Conservation (phyloP, 495 filamentous ascomycete species). For the Hypomontagnella monticulosa region DNA sequence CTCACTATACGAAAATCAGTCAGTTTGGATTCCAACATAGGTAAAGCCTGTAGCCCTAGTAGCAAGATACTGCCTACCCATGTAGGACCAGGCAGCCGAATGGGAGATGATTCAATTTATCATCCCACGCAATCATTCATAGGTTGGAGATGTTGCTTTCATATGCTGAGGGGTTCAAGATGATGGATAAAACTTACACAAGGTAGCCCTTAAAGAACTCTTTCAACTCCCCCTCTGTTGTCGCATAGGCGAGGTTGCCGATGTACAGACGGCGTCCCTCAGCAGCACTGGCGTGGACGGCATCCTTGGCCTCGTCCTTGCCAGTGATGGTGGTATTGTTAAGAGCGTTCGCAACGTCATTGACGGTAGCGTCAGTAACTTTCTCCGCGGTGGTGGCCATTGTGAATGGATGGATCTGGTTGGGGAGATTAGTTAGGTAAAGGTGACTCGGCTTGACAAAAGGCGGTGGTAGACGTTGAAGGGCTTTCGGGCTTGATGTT, state of each 20-base stretch:
- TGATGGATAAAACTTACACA: conserved; percentile 75
- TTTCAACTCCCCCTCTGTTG: conserved; percentile 99
- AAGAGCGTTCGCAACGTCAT: conserved; percentile 87
- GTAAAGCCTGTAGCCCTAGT: no score
- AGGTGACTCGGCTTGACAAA: conserved; percentile 50
- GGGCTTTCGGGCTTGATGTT: conserved; percentile 56
- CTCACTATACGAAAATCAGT: conserved; percentile 70
- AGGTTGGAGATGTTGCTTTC: background rate
- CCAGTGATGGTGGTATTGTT: conserved; percentile 74
- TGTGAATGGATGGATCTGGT: conserved; percentile 51
- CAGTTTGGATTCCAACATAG: conserved; percentile 27
- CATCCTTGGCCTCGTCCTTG: conserved; percentile 71
- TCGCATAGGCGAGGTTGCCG: conserved; percentile 99
- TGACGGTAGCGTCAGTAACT: conserved; percentile 69
- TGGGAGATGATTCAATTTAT: conserved; percentile 6
- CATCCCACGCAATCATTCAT: background rate
- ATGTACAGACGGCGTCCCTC: conserved; percentile 99
- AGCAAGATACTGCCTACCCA: background rate
- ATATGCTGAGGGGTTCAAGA: conserved; percentile 7
- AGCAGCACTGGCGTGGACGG: conserved; percentile 93
- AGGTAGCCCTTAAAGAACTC: conserved; percentile 98
- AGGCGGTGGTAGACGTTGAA: conserved; percentile 46
- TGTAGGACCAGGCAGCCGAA: conserved; percentile 26
- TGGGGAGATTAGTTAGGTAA: conserved; percentile 50
- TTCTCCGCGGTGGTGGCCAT: conserved; percentile 73